Base-by-base conservation (phyloP, 768 basidiomycete genomes). In the Pseudohyphozyma bogoriensis region DNA sequence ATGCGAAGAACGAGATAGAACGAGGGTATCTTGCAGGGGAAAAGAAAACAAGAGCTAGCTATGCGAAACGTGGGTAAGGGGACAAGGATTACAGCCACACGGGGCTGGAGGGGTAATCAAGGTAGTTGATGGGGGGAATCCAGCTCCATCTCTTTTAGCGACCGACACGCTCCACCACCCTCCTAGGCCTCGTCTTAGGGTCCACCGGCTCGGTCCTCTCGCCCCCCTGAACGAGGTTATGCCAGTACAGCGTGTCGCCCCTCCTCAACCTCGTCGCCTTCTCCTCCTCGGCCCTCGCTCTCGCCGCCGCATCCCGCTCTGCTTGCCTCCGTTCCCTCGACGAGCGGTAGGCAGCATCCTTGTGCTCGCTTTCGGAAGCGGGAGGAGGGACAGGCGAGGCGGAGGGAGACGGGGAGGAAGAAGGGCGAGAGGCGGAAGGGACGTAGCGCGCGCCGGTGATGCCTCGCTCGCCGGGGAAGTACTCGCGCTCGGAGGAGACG, bases 221-320 rank as follows among this genome's bases (percentile, higher is more conserved):
- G 0, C 69, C 69, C 5, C 65, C 65, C 4, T 45, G 2, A 3
- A 52, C 51, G 13, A 70, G 59, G 52, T 67, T 56, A 32, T 68
- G 67, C 69, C 69, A 70, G 52, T 70, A 70, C 2, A 70, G 24
- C 11, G 54, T 53, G 35, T 68, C 65, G 16, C 67, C 69, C 1
- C 44, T 36, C 39, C 55, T 46, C 10, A 70, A 57, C 0, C 47
- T 51, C 15, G 26, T 35, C 29, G 49, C 8, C 50, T 13, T 29
- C 12, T 9, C 44, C 44, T 24, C 18, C 11, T 8, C 11, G 11
- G 44, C 44, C 13, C 22, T 12, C 44, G 22, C 10, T 11, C 44
- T n/a, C 44, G 44, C 44, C 11, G 10, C 44, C 11, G 44, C 7
- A 46, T 46, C 45, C 24, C 15, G 22, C 45, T 46, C 45, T n/a